Evolutionary conservation across 2,329 filamentous ascomycete genomes (phyloP), one percentile per base, ranked within the genome.

Genomic region (Colletotrichum lupini): DNA sequence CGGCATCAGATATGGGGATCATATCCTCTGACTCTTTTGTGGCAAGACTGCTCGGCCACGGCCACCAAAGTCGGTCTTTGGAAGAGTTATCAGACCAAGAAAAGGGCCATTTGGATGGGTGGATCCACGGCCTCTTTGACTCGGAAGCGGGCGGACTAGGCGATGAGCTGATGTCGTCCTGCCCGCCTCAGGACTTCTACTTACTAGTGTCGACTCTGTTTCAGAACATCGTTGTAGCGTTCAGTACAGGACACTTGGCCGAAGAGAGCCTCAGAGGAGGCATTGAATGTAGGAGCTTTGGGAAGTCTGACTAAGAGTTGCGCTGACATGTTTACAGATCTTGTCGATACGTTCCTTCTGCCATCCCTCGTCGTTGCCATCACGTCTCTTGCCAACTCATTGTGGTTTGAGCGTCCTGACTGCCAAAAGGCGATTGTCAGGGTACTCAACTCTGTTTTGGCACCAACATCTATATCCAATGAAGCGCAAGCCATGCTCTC

Each of bases 111-210:
- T 83, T 97, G 0, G 88, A 88, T 57, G 91, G 91, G 32, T 97
- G 94, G 94, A 91, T 96, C 26, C 90, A 91, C 35, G 93, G 93
- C 0, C 87, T 97, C 3, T 96, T 95, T 77, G 92, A 94, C 75
- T 91, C 89, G 8, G 93, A 95, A 76, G 89, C 91, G 14, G 90
- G 91, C 46, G 93, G 93, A 0, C 89, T 97, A 3, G 91, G 91
- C 8, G 94, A 97, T 77, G 94, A 96, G 71, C 85, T 96, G 8
- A 94, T 96, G 90, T 92, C 93, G 9, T 93, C 93, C 1, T 97
- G 94, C 77, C 91, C 92, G 1, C 94, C 94, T 1, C 94, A 95
- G 78, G 92, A 95, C 52, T 97, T 97, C 79, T 96, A 96, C 77
- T 84, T 94, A 22, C 86, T 97, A 4, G 91, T 95, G 16, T 93